phyloP scores from a whole-genome alignment of 176 grass and related monocot genomes.

The Elaeis guineensis region DNA sequence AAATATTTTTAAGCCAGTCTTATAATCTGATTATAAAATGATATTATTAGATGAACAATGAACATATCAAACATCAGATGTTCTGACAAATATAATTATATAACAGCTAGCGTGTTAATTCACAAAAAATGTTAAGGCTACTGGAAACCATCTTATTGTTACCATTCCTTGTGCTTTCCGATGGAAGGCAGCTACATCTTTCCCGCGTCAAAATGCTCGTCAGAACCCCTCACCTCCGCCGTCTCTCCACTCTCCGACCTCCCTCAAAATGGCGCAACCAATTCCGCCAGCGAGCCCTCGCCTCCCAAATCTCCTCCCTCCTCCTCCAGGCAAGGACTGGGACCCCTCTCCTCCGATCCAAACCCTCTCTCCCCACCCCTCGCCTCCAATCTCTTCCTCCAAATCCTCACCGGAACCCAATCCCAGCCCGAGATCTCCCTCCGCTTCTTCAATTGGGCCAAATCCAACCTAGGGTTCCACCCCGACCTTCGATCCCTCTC shows the following conservation, averaged over 20 bases:
- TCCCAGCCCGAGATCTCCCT: conserved; percentile 16
- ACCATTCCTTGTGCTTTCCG: no score
- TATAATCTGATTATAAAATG: no score
- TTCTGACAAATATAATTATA: no score
- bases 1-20: no score
- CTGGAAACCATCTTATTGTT: no score
- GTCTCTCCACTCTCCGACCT: neutral
- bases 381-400: conserved; percentile 4
- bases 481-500: conserved; percentile 4
- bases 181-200: no score
- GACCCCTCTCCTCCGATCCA: neutral
- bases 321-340: conserved; percentile 18
- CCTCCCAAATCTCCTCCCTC: conserved; percentile 15
- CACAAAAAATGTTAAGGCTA: no score
- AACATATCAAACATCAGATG: no score
- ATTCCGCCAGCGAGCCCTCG: conserved; percentile 5
- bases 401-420: conserved; percentile 2
- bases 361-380: neutral
- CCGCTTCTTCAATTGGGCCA: conserved; percentile 14
- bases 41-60: no score
- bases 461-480: conserved; percentile 9
- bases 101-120: no score
- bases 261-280: conserved; percentile 12
- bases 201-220: no score
- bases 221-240: neutral